phyloP scores from a whole-genome alignment of 2,329 filamentous ascomycete genomes.

The Cladosporium austrohemisphaericum region DNA sequence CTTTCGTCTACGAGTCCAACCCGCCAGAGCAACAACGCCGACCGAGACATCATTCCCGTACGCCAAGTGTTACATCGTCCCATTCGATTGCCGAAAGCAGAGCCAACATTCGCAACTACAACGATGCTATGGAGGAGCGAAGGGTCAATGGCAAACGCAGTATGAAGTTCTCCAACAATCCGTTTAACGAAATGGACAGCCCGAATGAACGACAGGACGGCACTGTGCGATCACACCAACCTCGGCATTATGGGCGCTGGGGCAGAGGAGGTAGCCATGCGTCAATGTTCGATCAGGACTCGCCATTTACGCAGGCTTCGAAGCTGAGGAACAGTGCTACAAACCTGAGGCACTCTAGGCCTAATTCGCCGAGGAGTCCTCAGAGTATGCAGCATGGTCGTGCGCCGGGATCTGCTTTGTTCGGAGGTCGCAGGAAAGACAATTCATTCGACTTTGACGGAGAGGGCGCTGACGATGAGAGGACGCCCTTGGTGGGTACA shows the following conservation, averaged over 20 bases:
- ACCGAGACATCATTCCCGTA: conserved; percentile 86
- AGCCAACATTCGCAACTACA: conserved; percentile 59
- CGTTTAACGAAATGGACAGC: conserved; percentile 61
- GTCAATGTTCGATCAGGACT: conserved; percentile 72
- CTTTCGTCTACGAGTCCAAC: conserved; percentile 98
- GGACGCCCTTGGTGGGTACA: conserved; percentile 71
- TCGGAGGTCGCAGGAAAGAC: conserved; percentile 52
- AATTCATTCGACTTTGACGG: conserved; percentile 72
- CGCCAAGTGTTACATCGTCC: conserved; percentile 84
- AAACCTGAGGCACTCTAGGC: conserved; percentile 45
- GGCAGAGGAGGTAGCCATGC: conserved; percentile 67
- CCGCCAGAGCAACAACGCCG: conserved; percentile 60
- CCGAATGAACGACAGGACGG: conserved; percentile 39
- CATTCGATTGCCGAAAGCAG: conserved; percentile 63
- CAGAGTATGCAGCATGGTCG: conserved; percentile 44
- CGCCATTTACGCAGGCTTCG: conserved; percentile 68
- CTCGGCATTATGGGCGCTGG: conserved; percentile 78
- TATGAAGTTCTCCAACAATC: conserved; percentile 90
- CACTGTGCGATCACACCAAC: conserved; percentile 56
- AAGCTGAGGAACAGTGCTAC: conserved; percentile 60
- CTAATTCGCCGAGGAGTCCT: conserved; percentile 62
- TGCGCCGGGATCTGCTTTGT: conserved; percentile 25
- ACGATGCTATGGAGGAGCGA: conserved; percentile 58
- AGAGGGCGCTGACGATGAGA: conserved; percentile 81
- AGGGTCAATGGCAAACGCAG: conserved; percentile 74